Evolutionary conservation across 352 stramenopile genomes (phyloP), one percentile per base, ranked within the genome.

Genomic region (Pythium aphanidermatum): DNA sequence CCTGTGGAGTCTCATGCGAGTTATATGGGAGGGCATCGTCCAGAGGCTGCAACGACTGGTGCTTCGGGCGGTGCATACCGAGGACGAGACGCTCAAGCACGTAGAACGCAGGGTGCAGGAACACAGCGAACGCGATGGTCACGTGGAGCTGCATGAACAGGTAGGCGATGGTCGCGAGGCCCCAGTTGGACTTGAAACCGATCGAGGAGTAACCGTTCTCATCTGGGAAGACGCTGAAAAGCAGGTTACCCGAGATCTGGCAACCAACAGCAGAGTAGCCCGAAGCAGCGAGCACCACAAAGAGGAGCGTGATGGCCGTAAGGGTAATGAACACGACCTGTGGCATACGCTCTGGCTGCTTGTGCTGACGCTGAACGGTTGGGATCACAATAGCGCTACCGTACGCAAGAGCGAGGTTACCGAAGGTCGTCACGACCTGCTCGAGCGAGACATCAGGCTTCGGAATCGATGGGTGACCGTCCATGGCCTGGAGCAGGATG

Each of bases 61-160:
- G n/a, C n/a, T n/a, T n/a, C n/a, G n/a, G n/a, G 39, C 75, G 51
- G 60, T 86, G 74, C 67, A 86, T 81, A 33, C 74, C 72, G 6
- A 86, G 46, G 17, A 86, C 36, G 3, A 80, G 31, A 41, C 74
- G 71, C 44, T 86, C 74, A 7, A 64, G 43, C 38, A 79, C 76
- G 66, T 62, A 86, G 56, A 86, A 81, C 8, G 67, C 62, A 6
- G 73, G 73, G 31, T 65, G 56, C 51, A 76, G 47, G 5, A 85
- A 46, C 17, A 76, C 71, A 16, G 65, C 60, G 55, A 71, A 71
- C 4, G 63, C 63, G 28, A 71, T 68, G 4, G 62, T 63, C 30
- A 71, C 50, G 44, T 71, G 81, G 76, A 11, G 66, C 69, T 46
- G 74, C 70, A 80, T 80, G 55, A 66, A 73, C n/a, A 74, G 57